Evolutionary conservation across 208 protist genomes (phyloP).

Genomic region (Leptomonas pyrrhocoris): DNA sequence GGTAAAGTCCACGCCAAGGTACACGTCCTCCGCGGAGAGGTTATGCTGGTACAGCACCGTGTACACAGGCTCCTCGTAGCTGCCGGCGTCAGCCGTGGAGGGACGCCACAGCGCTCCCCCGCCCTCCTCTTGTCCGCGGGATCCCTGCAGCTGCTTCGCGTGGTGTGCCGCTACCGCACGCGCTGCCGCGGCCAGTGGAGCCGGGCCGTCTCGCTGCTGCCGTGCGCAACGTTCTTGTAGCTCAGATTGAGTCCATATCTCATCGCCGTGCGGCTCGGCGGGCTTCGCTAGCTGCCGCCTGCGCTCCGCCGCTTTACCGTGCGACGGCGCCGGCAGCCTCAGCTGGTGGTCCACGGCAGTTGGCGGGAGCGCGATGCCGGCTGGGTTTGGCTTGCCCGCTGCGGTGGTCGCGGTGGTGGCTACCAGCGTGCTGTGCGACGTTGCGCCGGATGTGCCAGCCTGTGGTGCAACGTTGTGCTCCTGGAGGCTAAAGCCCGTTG

Average conservation of each 20-base stretch:
- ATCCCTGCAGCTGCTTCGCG: conserved; percentile 1
- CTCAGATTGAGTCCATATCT: conserved; percentile 87
- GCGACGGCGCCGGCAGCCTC: conserved; percentile 68
- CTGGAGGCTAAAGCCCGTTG: conserved; percentile 73
- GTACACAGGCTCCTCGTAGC: conserved; percentile 57
- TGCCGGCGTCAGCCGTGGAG: conserved; percentile 18
- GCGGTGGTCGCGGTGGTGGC: background rate
- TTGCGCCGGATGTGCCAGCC: background rate
- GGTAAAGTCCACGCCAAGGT: conserved; percentile 80
- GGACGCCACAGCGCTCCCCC: conserved; percentile 21
- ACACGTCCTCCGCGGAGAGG: conserved; percentile 83
- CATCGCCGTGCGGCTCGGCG: conserved; percentile 55
- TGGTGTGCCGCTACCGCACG: conserved; percentile 12
- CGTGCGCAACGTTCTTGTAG: conserved; percentile 35
- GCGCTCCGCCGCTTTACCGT: conserved; percentile 49
- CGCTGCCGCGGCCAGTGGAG: conserved; percentile 17
- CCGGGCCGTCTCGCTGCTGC: conserved; percentile 24
- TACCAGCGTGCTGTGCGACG: conserved; percentile 3
- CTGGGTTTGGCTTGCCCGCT: conserved; percentile 27
- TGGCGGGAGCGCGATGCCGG: conserved; percentile 65
- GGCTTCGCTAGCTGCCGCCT: conserved; percentile 26
- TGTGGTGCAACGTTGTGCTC: conserved; percentile 1
- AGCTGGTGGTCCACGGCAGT: conserved; percentile 82
- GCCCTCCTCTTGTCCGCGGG: conserved; percentile 7
- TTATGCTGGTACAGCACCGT: conserved; percentile 82